phyloP scores from a whole-genome alignment of 192 early-diverging fungal genomes.

The Rhizophagus prolifer region DNA sequence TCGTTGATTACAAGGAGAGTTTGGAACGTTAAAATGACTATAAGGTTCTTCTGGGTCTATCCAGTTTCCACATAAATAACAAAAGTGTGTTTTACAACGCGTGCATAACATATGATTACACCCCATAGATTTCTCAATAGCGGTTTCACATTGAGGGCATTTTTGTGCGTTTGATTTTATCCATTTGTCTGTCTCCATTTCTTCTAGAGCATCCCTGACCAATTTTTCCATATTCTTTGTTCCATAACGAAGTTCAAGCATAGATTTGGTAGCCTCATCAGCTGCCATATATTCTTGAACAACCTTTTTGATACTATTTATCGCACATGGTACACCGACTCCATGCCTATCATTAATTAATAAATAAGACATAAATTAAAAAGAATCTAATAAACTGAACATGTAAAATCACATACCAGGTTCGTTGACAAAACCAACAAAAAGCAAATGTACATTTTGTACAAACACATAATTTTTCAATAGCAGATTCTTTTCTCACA shows the following conservation, averaged over 20 bases:
- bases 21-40: slow-evolving; percentile 30
- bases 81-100: slow-evolving; percentile 37
- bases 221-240: slow-evolving; percentile 33
- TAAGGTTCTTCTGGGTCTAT: slow-evolving; percentile 15
- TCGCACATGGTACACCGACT: slow-evolving; percentile 10
- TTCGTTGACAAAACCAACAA: slow-evolving; percentile 33
- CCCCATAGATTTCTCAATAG: slow-evolving; percentile 34
- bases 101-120: slow-evolving; percentile 42
- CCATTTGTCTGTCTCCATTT: slow-evolving; percentile 33
- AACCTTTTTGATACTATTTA: slow-evolving; percentile 26
- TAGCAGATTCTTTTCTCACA: slow-evolving; percentile 30
- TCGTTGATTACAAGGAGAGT: slow-evolving; percentile 29
- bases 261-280: slow-evolving; percentile 22
- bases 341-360: slow-evolving; percentile 30
- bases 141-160: slow-evolving; percentile 32
- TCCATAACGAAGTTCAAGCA: slow-evolving; percentile 35
- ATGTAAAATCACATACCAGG: neutral
- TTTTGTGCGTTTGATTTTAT: slow-evolving; percentile 30
- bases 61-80: slow-evolving; percentile 38
- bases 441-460: slow-evolving; percentile 35
- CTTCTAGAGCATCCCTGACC: slow-evolving; percentile 25
- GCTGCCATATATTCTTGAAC: slow-evolving; percentile 31
- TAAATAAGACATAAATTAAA: neutral
- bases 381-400: neutral
- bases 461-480: slow-evolving; percentile 33